A percentile compares a stretch with the other conserved stretches of the same genome.
These are phyloP conservation scores for Triadica sebifera DNA, from an alignment of 345 rosid species.

Conservation along the genomic window DNA sequence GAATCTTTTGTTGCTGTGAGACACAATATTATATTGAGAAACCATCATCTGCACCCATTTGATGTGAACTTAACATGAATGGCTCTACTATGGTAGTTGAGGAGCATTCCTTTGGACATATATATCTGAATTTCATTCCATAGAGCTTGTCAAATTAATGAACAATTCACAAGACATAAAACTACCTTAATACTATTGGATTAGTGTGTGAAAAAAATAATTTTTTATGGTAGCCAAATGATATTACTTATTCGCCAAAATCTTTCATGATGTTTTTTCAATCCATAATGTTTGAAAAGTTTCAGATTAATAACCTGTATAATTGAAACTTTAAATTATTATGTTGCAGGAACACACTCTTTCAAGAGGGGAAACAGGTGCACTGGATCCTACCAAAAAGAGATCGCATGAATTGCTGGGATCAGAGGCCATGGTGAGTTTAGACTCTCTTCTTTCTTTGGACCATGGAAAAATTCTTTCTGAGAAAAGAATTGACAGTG, in stretches of 20 bases:
- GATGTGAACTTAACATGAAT: not conserved
- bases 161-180: not conserved
- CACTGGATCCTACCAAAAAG: slow-evolving; percentile 34
- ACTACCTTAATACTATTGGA: not conserved
- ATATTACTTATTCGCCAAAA: not conserved
- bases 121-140: not conserved
- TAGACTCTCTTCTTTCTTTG: slow-evolving; percentile 1
- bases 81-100: not conserved
- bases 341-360: slow-evolving; percentile 55
- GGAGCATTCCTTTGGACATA: not conserved
- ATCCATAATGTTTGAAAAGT: slow-evolving; percentile 1
- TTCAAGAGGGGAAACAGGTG: slow-evolving; percentile 18
- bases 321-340: not conserved
- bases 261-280: not conserved
- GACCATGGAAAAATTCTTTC: no score
- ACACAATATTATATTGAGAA: not conserved
- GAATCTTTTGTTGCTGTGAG: not conserved
- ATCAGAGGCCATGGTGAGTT: slow-evolving; percentile 33
- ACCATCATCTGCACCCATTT: not conserved
- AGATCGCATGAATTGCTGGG: slow-evolving; percentile 33
- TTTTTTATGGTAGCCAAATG: not conserved
- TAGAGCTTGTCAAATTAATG: not conserved
- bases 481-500: no score
- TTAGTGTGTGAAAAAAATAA: not conserved
- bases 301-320: not conserved